Base-by-base conservation (phyloP, 208 protist species). In the Tetramitus jugosus region DNA sequence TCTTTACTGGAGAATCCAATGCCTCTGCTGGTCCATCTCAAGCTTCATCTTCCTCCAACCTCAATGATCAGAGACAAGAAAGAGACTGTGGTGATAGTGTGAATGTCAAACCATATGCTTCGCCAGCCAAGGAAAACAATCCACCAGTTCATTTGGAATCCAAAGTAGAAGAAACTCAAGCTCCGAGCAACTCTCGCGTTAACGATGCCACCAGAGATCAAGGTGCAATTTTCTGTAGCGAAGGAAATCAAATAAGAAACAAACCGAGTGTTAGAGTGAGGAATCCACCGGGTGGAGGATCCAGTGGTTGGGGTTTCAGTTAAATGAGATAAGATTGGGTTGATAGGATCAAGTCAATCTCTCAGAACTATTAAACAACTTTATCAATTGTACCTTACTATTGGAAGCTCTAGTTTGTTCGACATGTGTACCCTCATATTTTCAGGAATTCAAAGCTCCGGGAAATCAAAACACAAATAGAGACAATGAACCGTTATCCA, bases 201-300 rank as follows among this genome's bases (percentile, higher is more conserved):
- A n/a, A n/a, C n/a, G n/a, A n/a, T n/a, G n/a, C n/a, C n/a, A n/a
- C n/a, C n/a, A n/a, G n/a, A n/a, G n/a, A n/a, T n/a, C n/a, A n/a
- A n/a, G n/a, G n/a, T n/a, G n/a, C n/a, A n/a, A n/a, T 69, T 23
- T 69, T n/a, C 31, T 69, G 62, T 17, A 43, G 14, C 0, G 62
- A 69, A 40, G 62, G 62, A 13, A 43, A 43, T 69, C 62, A 69
- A 43, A 13, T 69, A 26, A 69, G 62, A 43, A 43, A 13, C 3
- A 69, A 37, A 69, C 62, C 62, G 43, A 26, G 14, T 69, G 39
- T 69, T 69, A 69, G 39, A 40, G 62, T 69, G 14, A 56, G 49
- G 20, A 20, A 20, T 26, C 14, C 10, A 56, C 14, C 49, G 10
- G 14, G 20, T 26, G 20, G 49, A 56, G 49, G 49, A 20, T 56